Percentiles rank a stretch among this genome's conserved stretches.
Conservation (phyloP, 176 grass and related monocot genomes). For the Oryza punctata region DNA sequence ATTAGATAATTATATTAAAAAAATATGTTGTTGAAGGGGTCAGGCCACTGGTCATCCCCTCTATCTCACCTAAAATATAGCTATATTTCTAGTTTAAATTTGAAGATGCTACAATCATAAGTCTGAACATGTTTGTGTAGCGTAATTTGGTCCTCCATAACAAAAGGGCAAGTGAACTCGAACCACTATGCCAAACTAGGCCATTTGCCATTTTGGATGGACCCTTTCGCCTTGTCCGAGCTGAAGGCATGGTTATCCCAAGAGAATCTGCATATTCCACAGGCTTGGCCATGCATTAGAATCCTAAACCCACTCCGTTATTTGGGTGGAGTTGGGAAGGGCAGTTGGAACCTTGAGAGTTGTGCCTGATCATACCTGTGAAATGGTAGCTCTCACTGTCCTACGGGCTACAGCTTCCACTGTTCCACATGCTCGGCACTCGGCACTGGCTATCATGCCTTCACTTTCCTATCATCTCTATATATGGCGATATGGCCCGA, state of each 20-base stretch:
- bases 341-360: conserved; percentile 28
- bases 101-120: background rate
- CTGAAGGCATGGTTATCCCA: conserved; percentile 37
- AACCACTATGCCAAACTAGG: background rate
- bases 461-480: background rate
- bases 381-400: background rate
- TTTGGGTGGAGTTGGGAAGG: conserved; percentile 16
- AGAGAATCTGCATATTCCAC: conserved; percentile 46
- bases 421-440: conserved; percentile 26
- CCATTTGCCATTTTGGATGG: conserved; percentile 23
- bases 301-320: conserved; percentile 31
- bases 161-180: background rate
- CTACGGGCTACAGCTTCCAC: background rate
- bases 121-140: background rate
- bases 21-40: too few relatives aligned
- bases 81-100: too few relatives aligned
- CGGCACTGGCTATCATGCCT: conserved; percentile 22
- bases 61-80: too few relatives aligned
- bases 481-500: too few relatives aligned
- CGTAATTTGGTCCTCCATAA: background rate
- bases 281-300: conserved; percentile 50
- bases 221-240: conserved; percentile 25
- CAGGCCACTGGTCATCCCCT: too few relatives aligned
- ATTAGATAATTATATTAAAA: too few relatives aligned
- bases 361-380: background rate